phyloP scores from a whole-genome alignment of 495 filamentous ascomycete genomes.

The Penicillium salamii region DNA sequence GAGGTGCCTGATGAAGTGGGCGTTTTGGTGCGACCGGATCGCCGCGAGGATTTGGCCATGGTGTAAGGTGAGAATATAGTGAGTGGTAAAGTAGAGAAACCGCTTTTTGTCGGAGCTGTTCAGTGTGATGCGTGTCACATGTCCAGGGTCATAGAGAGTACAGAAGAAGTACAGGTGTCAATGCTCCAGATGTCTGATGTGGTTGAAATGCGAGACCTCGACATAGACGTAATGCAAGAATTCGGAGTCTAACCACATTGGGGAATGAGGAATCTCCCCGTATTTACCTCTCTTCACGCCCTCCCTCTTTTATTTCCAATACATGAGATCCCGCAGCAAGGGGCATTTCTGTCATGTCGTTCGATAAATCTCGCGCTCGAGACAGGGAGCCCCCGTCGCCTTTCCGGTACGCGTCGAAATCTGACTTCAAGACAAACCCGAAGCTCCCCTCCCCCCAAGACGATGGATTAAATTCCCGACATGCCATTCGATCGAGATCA shows the following conservation, averaged over 20 bases:
- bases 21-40: constrained; percentile 24
- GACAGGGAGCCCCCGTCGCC: constrained; percentile 31
- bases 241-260: constrained; percentile 16
- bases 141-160: constrained; percentile 17
- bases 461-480: constrained; percentile 26
- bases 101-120: constrained; percentile 18
- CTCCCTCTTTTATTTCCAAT: constrained; percentile 2
- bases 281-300: constrained; percentile 16
- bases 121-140: constrained; percentile 29
- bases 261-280: constrained; percentile 26
- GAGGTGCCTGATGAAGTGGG: constrained; percentile 34
- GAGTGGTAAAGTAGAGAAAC: no score
- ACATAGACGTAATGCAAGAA: constrained; percentile 5
- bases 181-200: no score
- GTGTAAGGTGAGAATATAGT: background rate
- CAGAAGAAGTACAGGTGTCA: background rate
- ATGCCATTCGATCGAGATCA: constrained; percentile 34
- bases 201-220: background rate
- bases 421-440: constrained; percentile 28
- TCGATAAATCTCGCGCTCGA: constrained; percentile 10
- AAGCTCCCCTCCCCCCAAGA: constrained; percentile 29
- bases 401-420: constrained; percentile 34
- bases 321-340: constrained; percentile 19
- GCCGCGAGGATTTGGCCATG: constrained; percentile 44
- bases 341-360: background rate